Base-by-base conservation (phyloP, 169 alveolate genomes). In the Plasmodium vivax region DNA sequence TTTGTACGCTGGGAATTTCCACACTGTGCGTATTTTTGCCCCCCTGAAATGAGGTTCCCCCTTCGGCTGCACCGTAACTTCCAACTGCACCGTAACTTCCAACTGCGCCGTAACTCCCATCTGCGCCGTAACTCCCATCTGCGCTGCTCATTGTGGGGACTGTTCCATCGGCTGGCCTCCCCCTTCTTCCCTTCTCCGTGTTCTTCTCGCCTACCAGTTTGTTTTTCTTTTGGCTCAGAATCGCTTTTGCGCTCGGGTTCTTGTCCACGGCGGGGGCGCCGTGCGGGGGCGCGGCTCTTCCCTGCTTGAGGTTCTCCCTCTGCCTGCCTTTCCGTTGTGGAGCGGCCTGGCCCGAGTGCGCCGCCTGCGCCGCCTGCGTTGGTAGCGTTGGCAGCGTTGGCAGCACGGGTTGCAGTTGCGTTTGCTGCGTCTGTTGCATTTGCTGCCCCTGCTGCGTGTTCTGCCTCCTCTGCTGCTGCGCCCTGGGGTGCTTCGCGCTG, bases 301-400 rank as follows among this genome's bases (percentile, higher is more conserved):
- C 51, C 16, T 43, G 27, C 56, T 72, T 84, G 27, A 84, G 54
- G 54, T 54, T 84, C 43, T 84, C 93, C 84, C 72, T 84, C 10
- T 45, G 82, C 12, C 77, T 74, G 54, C 45, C 43, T 43, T 72
- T 84, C 36, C 79, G 72, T 68, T 56, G 83, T 36, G 72, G 73
- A 10, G 7, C 74, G 27, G 75, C 30, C 32, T 82, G 58, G 12
- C 51, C 19, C 3, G 32, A 23, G 9, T 62, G 45, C 38, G 41
- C 16, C 1, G 9, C 30, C 19, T 54, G 47, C 14, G 43, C 19
- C 62, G 68, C 32, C 30, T 32, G 72, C 2, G 32, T 43, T 51
- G 16, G 23, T 51, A 14, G 62, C 27, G 62, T 1, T 10, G n/a
- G 7, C 62, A 14, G 62, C 1, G 62, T 2, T 51, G 0, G 62